Evolutionary conservation across 1,284 basidiomycete species (phyloP), one percentile per base, ranked within the genome.

Genomic region (Leccinum angustisporum): DNA sequence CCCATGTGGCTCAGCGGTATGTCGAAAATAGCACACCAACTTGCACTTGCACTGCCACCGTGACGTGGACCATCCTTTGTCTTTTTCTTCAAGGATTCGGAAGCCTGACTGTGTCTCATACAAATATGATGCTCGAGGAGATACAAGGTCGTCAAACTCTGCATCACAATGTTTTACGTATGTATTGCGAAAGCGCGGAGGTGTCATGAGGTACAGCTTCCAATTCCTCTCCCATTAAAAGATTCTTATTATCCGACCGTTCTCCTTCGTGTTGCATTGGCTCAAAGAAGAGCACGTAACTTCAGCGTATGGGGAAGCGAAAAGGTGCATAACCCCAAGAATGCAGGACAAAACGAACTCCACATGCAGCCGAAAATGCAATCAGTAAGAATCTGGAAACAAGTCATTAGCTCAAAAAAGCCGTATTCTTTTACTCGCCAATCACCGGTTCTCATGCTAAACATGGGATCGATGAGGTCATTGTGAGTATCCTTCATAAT

Each of bases 11-110:
- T 27, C 27, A 27, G 27, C 7, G 0, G 27, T 7, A 30, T 7
- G 27, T 30, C 27, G 27, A 30, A 27, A 5, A 82, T 76, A 3
- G 83, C 82, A 64, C 83, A 83, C 66, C 71, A 25, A 25, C 25
- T 25, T 25, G 79, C 77, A 62, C 77, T 83, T 46, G 76, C 67
- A 43, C 71, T 69, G 16, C 16, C 40, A 40, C 16, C 10, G 8
- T n/a, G 16, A 3, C 25, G 5, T 48, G 14, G 82, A 58, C 82
- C 82, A n/a, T n/a, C n/a, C 25, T 18, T 83, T 21, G 13, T 48
- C 46, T 25, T 14, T 48, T 48, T 48, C 21, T 48, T 5, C 21
- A 13, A 13, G n/a, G 25, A 25, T 25, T 25, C 3, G 25, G 25
- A 25, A 25, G 25, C 25, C 46, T 48, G 46, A 25, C 21, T 13